Base-by-base conservation (phyloP, 2,329 filamentous ascomycete species). In the Diaporthe vexans region DNA sequence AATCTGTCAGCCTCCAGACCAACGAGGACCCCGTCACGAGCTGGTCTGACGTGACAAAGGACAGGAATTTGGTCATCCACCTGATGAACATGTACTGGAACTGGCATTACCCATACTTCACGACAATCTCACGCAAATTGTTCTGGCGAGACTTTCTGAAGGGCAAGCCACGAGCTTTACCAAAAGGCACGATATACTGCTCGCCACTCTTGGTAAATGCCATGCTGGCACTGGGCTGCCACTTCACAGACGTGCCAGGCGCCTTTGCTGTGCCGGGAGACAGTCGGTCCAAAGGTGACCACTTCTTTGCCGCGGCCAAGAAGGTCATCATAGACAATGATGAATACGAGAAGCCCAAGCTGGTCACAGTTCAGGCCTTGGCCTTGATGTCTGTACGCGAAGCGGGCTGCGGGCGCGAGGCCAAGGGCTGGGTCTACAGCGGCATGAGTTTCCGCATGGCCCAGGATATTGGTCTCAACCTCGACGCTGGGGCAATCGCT, bases 401-500 rank as follows among this genome's bases (percentile, higher is more conserved):
- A 85, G 97, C 96, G 3, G 97, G 97, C 0, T 98, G 96, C 82
- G 96, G 94, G 0, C 90, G 96, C 56, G 97, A 98, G 84, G 95
- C 95, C 52, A 97, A 97, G 83, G 97, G 97, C 1, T 99, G 97
- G 97, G 95, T 98, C 4, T 98, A 98, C 83, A 98, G 95, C 79
- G 96, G 97, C 67, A 98, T 99, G 94, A 97, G 94, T 79, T 98
- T 99, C 82, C 93, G 97, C 58, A 98, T 99, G 96, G 96, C 95
- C 0, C 94, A 94, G 82, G 97, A 99, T 79, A 90, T 99, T 76
- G 97, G 97, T 0, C 87, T 99, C 71, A 97, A 98, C 79, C 90
- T 98, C 24, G 94, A 98, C 80, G 90, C 93, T 1, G 90, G 91
- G 24, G 91, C 91, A 11, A 88, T 94, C 74, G 88, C 89, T 10